phyloP scores from a whole-genome alignment of 2,329 filamentous ascomycete species.

The Didymella sp. region DNA sequence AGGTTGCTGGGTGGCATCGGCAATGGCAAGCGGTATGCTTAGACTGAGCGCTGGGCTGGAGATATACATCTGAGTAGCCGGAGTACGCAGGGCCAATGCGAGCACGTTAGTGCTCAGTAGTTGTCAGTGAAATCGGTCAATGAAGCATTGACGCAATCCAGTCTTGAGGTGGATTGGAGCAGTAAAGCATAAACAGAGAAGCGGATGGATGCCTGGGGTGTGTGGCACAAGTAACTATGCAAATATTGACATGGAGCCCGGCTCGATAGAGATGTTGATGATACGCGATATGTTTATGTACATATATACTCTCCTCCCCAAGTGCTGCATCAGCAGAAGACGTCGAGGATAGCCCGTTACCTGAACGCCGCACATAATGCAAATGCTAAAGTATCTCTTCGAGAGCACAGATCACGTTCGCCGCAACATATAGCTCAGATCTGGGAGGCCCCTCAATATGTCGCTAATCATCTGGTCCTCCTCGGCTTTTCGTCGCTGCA shows the following conservation, averaged over 20 bases:
- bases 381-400: not conserved
- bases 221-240: not conserved
- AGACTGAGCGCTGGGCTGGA: not conserved
- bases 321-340: not conserved
- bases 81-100: not conserved
- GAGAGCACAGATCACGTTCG: not conserved
- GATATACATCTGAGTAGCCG: not conserved
- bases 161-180: not conserved
- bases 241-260: not conserved
- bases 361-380: not conserved
- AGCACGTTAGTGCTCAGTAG: not conserved
- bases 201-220: not conserved
- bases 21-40: not conserved
- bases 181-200: not conserved
- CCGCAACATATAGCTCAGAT: conserved; percentile 46
- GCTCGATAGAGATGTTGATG: not conserved
- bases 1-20: not conserved
- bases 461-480: conserved; percentile 38
- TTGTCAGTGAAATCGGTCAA: not conserved
- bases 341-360: not conserved
- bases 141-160: not conserved
- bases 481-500: conserved; percentile 36
- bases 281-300: not conserved
- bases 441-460: conserved; percentile 39
- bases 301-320: not conserved